These are phyloP conservation scores for Clathrospora elynae DNA, from an alignment of 2,329 filamentous ascomycete species.

Conservation along the genomic window DNA sequence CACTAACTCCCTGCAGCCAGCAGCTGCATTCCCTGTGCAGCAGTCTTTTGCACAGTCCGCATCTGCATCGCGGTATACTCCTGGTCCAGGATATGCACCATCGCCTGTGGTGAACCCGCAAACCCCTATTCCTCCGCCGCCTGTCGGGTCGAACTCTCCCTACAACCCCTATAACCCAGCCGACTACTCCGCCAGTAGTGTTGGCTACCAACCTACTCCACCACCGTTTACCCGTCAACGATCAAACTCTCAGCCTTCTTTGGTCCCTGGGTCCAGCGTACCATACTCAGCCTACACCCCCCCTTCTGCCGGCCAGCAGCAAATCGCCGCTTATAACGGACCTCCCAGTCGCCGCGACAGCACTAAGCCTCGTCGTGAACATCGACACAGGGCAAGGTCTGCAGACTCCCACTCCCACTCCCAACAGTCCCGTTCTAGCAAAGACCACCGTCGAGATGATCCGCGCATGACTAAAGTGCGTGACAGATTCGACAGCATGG, in stretches of 20 bases:
- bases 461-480: conserved; percentile 41
- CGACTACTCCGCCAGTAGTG: conserved; percentile 31
- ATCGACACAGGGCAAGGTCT: conserved; percentile 45
- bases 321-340: conserved; percentile 25
- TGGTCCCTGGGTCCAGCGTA: conserved; percentile 21
- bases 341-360: conserved; percentile 37
- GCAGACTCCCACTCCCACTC: conserved; percentile 40
- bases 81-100: conserved; percentile 39
- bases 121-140: conserved; percentile 30
- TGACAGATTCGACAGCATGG: conserved; percentile 44
- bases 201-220: conserved; percentile 34
- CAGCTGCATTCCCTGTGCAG: conserved; percentile 18
- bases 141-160: conserved; percentile 27
- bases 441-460: conserved; percentile 37
- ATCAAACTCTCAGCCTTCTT: conserved; percentile 44
- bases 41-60: conserved; percentile 7
- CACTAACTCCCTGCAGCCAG: conserved; percentile 44
- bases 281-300: conserved; percentile 25
- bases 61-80: conserved; percentile 37
- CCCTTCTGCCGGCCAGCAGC: conserved; percentile 24
- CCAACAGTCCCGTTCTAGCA: conserved; percentile 35
- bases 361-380: conserved; percentile 32
- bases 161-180: conserved; percentile 42
- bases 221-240: conserved; percentile 44
- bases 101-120: conserved; percentile 28